Evolutionary conservation across 192 early-diverging fungal genomes (phyloP), one percentile per base, ranked within the genome.

Genomic region (Helicostylum pulchrum): DNA sequence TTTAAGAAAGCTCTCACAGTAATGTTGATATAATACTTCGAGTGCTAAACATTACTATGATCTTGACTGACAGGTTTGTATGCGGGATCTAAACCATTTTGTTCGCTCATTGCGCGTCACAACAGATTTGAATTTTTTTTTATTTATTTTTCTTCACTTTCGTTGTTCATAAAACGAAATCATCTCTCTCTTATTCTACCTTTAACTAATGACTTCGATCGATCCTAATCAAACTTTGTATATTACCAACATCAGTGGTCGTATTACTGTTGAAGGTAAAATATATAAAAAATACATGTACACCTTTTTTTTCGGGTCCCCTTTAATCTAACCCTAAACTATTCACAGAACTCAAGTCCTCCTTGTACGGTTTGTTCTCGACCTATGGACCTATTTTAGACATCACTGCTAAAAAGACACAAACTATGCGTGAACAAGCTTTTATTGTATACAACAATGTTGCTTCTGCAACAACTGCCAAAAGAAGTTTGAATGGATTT

Each of bases 401-500:
- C 71, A 87, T 99, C 19, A 92, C 94, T 9, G 91, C 93, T 12
- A 70, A 83, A 51, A 89, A 91, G 67, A 95, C 89, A 7, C 64
- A 73, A 30, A 89, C 86, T 50, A 88, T 92, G 84, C 90, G 95
- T 31, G 95, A 94, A 15, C 97, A 99, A 77, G 97, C 97, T 0
- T 96, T 94, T 72, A 74, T 99, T 20, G 95, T 88, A 14, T 97
- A 95, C 65, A 75, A 78, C 32, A 90, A 96, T 62, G 86, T 95
- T n/a, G 72, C 91, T 6, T 74, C 83, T 15, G 92, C 97, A 3
- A 95, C 94, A 34, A 78, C 88, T 0, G 95, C 97, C 5, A 68
- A 96, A 58, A 80, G 95, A 61, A 83, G 89, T 26, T 76, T 98
- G 43, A 91, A 96, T 74, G 95, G 94, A 20, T 94, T 94, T 60